Evolutionary conservation across 768 basidiomycete genomes (phyloP).

Genomic region (Rhodotorula babjevae): DNA sequence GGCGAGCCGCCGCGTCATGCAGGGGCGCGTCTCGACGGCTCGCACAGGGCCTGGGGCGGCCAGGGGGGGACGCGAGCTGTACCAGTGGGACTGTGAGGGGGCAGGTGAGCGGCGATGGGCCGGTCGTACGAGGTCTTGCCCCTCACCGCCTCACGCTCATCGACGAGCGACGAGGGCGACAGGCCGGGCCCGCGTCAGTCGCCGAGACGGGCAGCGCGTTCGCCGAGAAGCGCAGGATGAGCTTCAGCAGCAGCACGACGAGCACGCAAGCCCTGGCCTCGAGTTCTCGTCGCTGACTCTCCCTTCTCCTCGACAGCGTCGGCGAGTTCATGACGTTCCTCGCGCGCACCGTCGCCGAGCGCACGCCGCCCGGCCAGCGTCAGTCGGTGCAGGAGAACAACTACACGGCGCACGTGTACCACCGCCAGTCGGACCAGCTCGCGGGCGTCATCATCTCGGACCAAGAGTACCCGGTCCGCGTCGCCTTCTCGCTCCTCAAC

Average conservation of each 20-base stretch:
- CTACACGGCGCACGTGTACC: slow-evolving; percentile 90
- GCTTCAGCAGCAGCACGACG: not conserved
- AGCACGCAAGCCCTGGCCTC: not conserved
- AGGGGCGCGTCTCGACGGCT: too few relatives aligned
- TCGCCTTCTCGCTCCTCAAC: slow-evolving; percentile 88
- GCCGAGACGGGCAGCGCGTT: too few relatives aligned
- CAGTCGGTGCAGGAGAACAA: slow-evolving; percentile 91
- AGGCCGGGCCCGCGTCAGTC: too few relatives aligned
- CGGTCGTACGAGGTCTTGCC: too few relatives aligned
- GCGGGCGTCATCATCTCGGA: slow-evolving; percentile 77
- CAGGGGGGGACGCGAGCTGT: too few relatives aligned
- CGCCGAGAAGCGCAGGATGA: too few relatives aligned
- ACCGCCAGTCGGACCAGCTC: slow-evolving; percentile 73
- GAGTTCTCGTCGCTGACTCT: not conserved
- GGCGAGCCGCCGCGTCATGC: too few relatives aligned
- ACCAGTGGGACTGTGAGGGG: too few relatives aligned
- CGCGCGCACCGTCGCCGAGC: slow-evolving; percentile 67
- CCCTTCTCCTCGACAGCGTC: slow-evolving; percentile 48
- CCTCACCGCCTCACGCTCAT: too few relatives aligned
- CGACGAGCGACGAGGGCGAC: too few relatives aligned
- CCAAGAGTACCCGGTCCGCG: slow-evolving; percentile 91
- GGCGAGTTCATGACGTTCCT: slow-evolving; percentile 92
- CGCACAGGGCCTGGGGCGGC: too few relatives aligned
- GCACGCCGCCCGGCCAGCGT: slow-evolving; percentile 74
- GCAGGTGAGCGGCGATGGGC: too few relatives aligned